Evolutionary conservation across 2,329 filamentous ascomycete genomes (phyloP).

Genomic region (Helicocarpus griseus): DNA sequence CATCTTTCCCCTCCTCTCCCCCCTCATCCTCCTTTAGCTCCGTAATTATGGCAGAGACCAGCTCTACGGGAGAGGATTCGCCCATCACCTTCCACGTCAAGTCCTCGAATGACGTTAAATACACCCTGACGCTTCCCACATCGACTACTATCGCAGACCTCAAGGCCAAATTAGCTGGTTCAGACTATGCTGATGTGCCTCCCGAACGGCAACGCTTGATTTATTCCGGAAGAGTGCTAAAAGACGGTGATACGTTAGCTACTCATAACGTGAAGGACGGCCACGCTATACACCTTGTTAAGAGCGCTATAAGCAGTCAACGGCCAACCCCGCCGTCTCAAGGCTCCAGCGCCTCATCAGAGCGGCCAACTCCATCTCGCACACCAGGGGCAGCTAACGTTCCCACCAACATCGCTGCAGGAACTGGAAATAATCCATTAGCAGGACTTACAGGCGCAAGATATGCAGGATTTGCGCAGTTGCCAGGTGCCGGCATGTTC

Average conservation of each 20-base stretch:
- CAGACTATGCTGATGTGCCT: conserved; percentile 78
- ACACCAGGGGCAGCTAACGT: conserved; percentile 26
- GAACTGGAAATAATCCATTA: conserved; percentile 71
- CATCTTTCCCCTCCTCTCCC: background rate
- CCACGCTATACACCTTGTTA: conserved; percentile 93
- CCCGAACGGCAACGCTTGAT: conserved; percentile 86
- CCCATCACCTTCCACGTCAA: conserved; percentile 96
- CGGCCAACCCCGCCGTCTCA: conserved; percentile 40
- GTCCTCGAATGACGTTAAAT: conserved; percentile 82
- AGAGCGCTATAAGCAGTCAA: conserved; percentile 83
- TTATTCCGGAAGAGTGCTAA: conserved; percentile 93
- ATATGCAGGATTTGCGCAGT: conserved; percentile 82
- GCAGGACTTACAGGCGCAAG: conserved; percentile 85
- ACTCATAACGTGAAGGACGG: conserved; percentile 92
- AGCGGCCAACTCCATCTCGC: conserved; percentile 18
- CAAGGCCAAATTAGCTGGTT: conserved; percentile 74
- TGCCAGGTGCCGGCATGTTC: conserved; percentile 81
- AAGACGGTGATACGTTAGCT: conserved; percentile 77
- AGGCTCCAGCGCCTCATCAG: conserved; percentile 13
- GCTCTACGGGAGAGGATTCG: conserved; percentile 48
- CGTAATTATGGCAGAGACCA: conserved; percentile 32
- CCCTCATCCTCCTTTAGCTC: background rate
- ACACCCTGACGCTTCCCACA: conserved; percentile 68
- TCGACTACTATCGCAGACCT: conserved; percentile 72
- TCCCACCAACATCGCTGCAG: conserved; percentile 39